Percentiles rank a stretch among this genome's conserved stretches.
phyloP scores from a whole-genome alignment of 345 rosid genomes.

The Erodium maritimum region DNA sequence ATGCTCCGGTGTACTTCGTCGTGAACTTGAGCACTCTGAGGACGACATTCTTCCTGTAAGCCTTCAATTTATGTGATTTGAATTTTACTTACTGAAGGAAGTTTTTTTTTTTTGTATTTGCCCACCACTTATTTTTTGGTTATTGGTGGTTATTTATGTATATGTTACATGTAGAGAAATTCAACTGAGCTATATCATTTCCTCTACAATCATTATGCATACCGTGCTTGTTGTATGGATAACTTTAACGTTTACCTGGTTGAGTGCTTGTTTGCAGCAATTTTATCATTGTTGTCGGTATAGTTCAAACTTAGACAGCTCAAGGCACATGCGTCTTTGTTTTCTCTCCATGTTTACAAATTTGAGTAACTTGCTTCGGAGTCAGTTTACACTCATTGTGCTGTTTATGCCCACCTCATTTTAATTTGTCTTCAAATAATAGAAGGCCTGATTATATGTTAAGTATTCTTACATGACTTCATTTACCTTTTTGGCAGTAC shows the following conservation, averaged over 20 bases:
- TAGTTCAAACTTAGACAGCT: not conserved
- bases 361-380: not conserved
- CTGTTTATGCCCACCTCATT: not conserved
- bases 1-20: constrained; percentile 59
- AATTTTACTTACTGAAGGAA: not conserved
- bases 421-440: too few species aligned
- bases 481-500: constrained; percentile 37
- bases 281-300: not conserved
- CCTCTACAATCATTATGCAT: not conserved
- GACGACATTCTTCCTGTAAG: constrained; percentile 46
- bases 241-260: too few species aligned
- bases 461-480: not conserved
- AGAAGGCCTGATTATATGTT: too few species aligned
- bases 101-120: not conserved
- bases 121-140: not conserved
- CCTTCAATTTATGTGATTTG: not conserved
- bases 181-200: not conserved
- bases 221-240: not conserved
- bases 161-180: not conserved
- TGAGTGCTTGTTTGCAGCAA: not conserved
- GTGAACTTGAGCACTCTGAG: constrained; percentile 73
- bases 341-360: not conserved
- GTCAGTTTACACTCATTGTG: not conserved
- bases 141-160: too few species aligned
- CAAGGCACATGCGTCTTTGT: not conserved